Base-by-base conservation (phyloP, 1,284 basidiomycete genomes). In the Afroboletus lepidellus region DNA sequence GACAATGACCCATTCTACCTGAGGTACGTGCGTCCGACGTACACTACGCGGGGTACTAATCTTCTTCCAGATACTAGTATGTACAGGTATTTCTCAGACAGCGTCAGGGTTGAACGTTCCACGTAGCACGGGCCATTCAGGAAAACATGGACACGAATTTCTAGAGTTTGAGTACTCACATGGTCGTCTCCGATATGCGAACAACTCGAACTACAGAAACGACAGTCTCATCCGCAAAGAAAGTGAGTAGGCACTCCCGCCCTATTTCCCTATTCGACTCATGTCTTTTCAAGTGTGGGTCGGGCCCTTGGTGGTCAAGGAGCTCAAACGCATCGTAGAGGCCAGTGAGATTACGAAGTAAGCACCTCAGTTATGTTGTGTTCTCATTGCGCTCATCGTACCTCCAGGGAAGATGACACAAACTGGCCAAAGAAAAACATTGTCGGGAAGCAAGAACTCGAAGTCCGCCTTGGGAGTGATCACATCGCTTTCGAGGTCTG, bases 351-450 rank as follows among this genome's bases (percentile, higher is more conserved):
- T 99, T 60, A 90, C 90, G 54, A 97, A 96, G 94, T 96, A 61
- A 58, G 84, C 3, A 8, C n/a, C 13, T 20, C 8, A 15, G 32
- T 27, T 5, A 8, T 3, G 9, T 2, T 23, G 5, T 41, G 1
- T 43, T n/a, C 3, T 29, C 33, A 8, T 41, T 11, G 11, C 11
- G 7, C 44, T 60, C 41, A 56, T 47, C 33, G 7, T 16, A 9
- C 18, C 32, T 42, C 27, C 72, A 97, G 94, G 77, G 97, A 99
- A 81, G 96, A 99, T 70, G 96, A 99, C 72, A 82, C 86, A 0
- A 90, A 93, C 64, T 99, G 96, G 97, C 96, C 96, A 5, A 96
- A 97, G 77, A 98, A 96, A 79, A 97, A 98, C 71, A 92, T 97
- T 41, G 93, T 97, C 20, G 97, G 96, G 39, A 92, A 95, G 72